A percentile compares a stretch with the other conserved stretches of the same genome.
These are phyloP conservation scores for Hansenula lynferdii DNA, from an alignment of 1,139 yeast genomes.

Conservation along the genomic window DNA sequence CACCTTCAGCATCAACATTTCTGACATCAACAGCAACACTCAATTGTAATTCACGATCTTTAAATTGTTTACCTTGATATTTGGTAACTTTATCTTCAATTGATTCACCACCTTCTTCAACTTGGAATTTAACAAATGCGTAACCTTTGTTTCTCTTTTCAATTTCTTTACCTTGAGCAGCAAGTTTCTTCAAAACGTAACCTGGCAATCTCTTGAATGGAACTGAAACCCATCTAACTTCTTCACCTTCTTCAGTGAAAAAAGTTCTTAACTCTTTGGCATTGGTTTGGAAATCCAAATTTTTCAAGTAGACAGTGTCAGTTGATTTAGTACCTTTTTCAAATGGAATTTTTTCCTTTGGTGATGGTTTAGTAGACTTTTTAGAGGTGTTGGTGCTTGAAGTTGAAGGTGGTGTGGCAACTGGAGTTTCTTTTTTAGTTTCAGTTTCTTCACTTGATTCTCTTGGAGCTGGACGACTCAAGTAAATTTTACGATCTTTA, in stretches of 20 bases:
- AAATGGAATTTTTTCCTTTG: conserved; percentile 30
- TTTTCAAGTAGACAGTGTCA: conserved; percentile 54
- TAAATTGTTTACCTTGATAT: conserved; percentile 46
- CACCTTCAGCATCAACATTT: conserved; percentile 6
- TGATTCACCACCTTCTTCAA: conserved; percentile 19
- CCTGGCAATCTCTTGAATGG: conserved; percentile 45
- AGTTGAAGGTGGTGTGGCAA: no score
- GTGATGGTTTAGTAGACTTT: conserved; percentile 3
- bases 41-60: conserved; percentile 50
- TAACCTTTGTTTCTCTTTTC: conserved; percentile 54
- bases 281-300: conserved; percentile 46
- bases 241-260: conserved; percentile 35
- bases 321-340: conserved; percentile 51
- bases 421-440: background rate
- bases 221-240: conserved; percentile 53
- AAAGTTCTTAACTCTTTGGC: conserved; percentile 39
- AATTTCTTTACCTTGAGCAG: conserved; percentile 33
- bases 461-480: conserved; percentile 11
- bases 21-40: conserved; percentile 50
- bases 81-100: conserved; percentile 32
- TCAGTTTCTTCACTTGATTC: background rate
- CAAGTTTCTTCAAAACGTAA: conserved; percentile 35
- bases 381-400: no score
- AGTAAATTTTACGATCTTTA: conserved; percentile 20
- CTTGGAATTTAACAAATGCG: conserved; percentile 50